These are phyloP conservation scores for Cryptosporidium canis DNA, from an alignment of 169 alveolate genomes.

Conservation along the genomic window DNA sequence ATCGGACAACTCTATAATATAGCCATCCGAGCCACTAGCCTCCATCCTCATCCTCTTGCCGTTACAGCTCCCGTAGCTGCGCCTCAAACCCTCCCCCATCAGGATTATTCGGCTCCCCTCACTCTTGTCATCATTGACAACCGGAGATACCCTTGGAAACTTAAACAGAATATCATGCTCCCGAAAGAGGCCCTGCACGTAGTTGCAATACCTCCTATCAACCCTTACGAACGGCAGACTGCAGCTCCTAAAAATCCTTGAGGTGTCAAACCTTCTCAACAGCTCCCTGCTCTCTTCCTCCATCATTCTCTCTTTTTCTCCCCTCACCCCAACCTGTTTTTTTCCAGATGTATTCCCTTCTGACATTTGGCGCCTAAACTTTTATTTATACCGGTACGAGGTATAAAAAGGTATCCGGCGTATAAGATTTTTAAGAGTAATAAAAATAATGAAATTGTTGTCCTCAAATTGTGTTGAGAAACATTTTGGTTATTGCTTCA, in stretches of 20 bases:
- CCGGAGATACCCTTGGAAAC: slow-evolving; percentile 38
- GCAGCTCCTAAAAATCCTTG: slow-evolving; percentile 1
- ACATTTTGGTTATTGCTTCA: background rate
- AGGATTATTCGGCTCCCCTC: background rate
- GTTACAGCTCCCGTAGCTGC: background rate
- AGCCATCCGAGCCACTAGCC: background rate
- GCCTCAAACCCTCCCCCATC: slow-evolving; percentile 2
- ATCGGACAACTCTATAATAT: slow-evolving; percentile 31
- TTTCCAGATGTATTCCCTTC: background rate
- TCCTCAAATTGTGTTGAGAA: background rate
- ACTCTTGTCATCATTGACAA: background rate
- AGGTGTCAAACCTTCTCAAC: background rate
- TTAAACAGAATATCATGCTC: slow-evolving; percentile 18
- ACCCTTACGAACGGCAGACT: slow-evolving; percentile 13
- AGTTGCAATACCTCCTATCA: slow-evolving; percentile 7
- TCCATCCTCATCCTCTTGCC: background rate
- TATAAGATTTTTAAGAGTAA: background rate
- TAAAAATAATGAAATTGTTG: background rate
- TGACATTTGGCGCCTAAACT: background rate
- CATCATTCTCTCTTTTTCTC: background rate
- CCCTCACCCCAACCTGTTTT: background rate
- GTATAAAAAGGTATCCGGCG: background rate
- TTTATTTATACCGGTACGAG: background rate
- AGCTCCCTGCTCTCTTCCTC: background rate
- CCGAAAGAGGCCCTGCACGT: background rate